Evolutionary conservation across 306 rosid species (phyloP).

Genomic region (Hylodesmum podocarpum): DNA sequence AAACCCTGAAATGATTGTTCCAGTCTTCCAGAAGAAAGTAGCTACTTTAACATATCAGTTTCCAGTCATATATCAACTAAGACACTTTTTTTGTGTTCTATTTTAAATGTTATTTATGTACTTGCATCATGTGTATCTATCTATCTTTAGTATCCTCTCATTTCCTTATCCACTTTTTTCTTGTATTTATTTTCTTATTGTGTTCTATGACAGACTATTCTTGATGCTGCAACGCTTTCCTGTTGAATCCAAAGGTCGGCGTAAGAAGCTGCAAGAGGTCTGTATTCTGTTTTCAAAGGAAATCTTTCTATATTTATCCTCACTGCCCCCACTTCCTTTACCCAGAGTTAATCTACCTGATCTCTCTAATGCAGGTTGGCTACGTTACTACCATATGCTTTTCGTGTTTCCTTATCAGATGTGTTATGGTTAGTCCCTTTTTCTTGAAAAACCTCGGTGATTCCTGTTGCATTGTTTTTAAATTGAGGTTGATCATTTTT

Average conservation of each 20-base stretch:
- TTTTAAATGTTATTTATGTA: not conserved
- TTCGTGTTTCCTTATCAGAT: conserved; percentile 90
- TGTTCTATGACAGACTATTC: conserved; percentile 71
- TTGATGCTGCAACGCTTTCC: conserved; percentile 98
- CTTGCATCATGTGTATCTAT: conserved; percentile 3
- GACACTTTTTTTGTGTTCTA: not conserved
- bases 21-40: not conserved
- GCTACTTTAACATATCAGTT: not conserved
- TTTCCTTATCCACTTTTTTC: conserved; percentile 8
- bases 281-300: conserved; percentile 20
- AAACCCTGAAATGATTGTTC: not conserved
- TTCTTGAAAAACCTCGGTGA: not conserved
- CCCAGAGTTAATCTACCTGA: not conserved
- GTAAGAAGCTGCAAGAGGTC: conserved; percentile 99
- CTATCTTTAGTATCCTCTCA: conserved; percentile 8
- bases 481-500: conserved; percentile 17
- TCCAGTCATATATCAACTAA: not conserved
- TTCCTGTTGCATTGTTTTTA: conserved; percentile 16
- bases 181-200: not conserved
- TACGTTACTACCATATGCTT: conserved; percentile 97
- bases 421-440: conserved; percentile 78
- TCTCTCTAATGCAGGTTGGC: conserved; percentile 75
- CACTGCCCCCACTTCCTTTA: not conserved
- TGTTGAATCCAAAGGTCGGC: conserved; percentile 96
- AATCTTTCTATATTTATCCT: not conserved